Conservation (phyloP, 2,329 filamentous ascomycete genomes). For the Aphanoascus verrucosus region DNA sequence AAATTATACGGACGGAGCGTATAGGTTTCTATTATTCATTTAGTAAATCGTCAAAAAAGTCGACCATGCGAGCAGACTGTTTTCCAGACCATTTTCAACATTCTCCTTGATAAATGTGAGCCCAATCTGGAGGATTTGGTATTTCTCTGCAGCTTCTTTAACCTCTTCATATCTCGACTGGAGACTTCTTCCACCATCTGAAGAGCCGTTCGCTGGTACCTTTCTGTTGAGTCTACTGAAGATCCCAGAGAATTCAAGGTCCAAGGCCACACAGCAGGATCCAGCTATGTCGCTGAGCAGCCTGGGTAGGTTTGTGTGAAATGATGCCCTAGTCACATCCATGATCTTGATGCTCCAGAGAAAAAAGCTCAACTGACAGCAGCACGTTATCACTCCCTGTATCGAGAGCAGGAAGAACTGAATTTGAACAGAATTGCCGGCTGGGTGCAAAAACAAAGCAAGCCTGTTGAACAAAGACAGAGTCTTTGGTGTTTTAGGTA, state of each 20-base stretch:
- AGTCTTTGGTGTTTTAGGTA: no score
- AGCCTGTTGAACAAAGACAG: no score
- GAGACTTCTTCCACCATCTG: constrained; percentile 38
- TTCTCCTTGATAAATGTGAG: constrained; percentile 55
- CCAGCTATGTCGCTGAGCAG: constrained; percentile 49
- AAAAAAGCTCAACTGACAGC: no score
- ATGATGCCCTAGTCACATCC: constrained; percentile 46
- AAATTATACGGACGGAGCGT: constrained; percentile 55
- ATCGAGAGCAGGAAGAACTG: not conserved
- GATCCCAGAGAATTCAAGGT: constrained; percentile 58
- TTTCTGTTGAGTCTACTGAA: constrained; percentile 30
- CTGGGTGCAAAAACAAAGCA: not conserved
- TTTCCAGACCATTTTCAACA: constrained; percentile 35
- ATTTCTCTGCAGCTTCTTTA: constrained; percentile 51
- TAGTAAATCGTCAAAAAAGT: not conserved
- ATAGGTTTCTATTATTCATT: constrained; percentile 37
- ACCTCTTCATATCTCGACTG: constrained; percentile 52
- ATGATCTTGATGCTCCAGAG: constrained; percentile 33
- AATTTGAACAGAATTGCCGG: not conserved
- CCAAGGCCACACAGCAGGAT: constrained; percentile 53
- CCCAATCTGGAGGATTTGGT: constrained; percentile 56
- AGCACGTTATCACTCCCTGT: not conserved
- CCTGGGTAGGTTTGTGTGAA: constrained; percentile 42
- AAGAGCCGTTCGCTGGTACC: constrained; percentile 19
- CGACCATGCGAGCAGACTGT: not conserved